Evolutionary conservation across 108 stramenopile genomes (phyloP).

Genomic region (Mayamaea pseudoterrestris): DNA sequence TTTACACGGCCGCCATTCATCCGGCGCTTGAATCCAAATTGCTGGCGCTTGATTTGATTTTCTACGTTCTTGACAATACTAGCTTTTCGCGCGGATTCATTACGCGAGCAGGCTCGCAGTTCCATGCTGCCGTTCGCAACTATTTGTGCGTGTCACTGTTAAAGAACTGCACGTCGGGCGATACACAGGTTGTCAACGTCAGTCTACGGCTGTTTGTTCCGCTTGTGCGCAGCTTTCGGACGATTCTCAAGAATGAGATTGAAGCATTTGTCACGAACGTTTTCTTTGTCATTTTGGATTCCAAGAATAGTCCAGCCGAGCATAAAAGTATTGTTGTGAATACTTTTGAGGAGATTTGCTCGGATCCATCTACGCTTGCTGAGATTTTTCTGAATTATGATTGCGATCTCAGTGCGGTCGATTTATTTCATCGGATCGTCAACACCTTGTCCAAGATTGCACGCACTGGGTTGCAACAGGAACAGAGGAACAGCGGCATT

Average conservation of each 20-base stretch:
- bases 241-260: slow-evolving; percentile 84
- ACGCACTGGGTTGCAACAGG: slow-evolving; percentile 38
- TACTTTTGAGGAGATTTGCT: slow-evolving; percentile 83
- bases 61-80: slow-evolving; percentile 73
- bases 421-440: slow-evolving; percentile 91
- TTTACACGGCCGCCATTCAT: slow-evolving; percentile 32
- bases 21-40: slow-evolving; percentile 81
- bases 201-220: slow-evolving; percentile 90
- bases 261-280: slow-evolving; percentile 98
- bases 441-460: slow-evolving; percentile 81
- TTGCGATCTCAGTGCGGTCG: slow-evolving; percentile 89
- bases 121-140: slow-evolving; percentile 82
- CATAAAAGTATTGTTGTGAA: slow-evolving; percentile 91
- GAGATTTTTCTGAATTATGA: slow-evolving; percentile 99
- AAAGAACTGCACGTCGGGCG: slow-evolving; percentile 85
- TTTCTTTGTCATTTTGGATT: slow-evolving; percentile 94
- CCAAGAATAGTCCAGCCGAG: slow-evolving; percentile 82
- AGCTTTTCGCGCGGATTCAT: slow-evolving; percentile 48
- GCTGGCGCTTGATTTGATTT: slow-evolving; percentile 87
- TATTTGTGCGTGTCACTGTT: slow-evolving; percentile 88
- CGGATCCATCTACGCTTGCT: slow-evolving; percentile 74
- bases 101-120: slow-evolving; percentile 56
- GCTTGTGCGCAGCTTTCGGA: slow-evolving; percentile 80
- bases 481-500: slow-evolving; percentile 8
- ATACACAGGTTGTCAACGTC: slow-evolving; percentile 81